A percentile compares a stretch with the other conserved stretches of the same genome.
These are phyloP conservation scores for Saturnispora galanensis DNA, from an alignment of 805 yeast genomes.

Conservation along the genomic window DNA sequence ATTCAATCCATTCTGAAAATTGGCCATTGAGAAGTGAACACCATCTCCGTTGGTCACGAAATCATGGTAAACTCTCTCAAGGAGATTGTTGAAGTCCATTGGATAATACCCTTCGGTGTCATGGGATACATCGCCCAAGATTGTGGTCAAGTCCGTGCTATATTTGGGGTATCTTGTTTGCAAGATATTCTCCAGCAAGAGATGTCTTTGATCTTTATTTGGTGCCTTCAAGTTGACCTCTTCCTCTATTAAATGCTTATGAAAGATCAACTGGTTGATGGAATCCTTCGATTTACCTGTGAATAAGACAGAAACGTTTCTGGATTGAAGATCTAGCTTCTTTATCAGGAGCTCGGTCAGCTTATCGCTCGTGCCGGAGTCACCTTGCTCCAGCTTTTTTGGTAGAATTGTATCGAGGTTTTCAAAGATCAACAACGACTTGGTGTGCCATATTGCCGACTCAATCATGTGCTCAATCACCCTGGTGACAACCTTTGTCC, in stretches of 20 bases:
- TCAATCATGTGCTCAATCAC: constrained; percentile 40
- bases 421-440: constrained; percentile 66
- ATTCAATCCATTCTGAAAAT: constrained; percentile 48
- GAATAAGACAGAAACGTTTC: constrained; percentile 49
- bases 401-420: constrained; percentile 67
- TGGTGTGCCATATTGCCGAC: constrained; percentile 56
- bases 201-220: constrained; percentile 44
- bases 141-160: constrained; percentile 30
- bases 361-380: constrained; percentile 52
- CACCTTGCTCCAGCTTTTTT: constrained; percentile 49
- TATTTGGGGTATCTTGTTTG: constrained; percentile 13
- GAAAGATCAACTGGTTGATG: constrained; percentile 49
- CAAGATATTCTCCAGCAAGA: constrained; percentile 31
- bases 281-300: constrained; percentile 57
- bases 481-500: constrained; percentile 21
- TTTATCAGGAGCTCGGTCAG: constrained; percentile 48
- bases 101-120: constrained; percentile 90
- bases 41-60: constrained; percentile 15
- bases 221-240: constrained; percentile 58
- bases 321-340: constrained; percentile 33
- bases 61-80: constrained; percentile 61
- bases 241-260: constrained; percentile 64
- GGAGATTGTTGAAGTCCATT: constrained; percentile 60
- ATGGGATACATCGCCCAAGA: constrained; percentile 42
- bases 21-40: constrained; percentile 16